These are phyloP conservation scores for Dactylellina leptospora DNA, from an alignment of 2,329 filamentous ascomycete species.

Conservation along the genomic window DNA sequence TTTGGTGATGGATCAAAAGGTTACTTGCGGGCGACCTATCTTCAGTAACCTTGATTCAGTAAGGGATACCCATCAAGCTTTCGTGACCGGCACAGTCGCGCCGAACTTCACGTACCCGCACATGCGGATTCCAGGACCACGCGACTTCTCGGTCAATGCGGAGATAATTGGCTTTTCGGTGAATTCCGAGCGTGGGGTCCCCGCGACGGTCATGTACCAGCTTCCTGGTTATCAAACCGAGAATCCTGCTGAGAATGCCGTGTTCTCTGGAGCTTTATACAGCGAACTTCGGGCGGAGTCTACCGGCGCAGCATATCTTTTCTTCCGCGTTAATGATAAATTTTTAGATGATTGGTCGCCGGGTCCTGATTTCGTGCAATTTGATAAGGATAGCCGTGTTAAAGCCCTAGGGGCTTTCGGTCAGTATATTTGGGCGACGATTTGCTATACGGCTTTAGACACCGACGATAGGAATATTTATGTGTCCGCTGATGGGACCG, in stretches of 20 bases:
- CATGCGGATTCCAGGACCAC: conserved; percentile 5
- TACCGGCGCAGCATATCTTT: conserved; percentile 1
- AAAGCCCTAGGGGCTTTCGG: too few species aligned
- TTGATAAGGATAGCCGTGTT: too few species aligned
- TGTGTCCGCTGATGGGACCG: neutral
- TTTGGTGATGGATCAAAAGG: conserved; percentile 10
- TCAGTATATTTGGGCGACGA: conserved; percentile 6
- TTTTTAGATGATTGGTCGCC: too few species aligned
- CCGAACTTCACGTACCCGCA: neutral
- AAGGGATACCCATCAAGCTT: neutral
- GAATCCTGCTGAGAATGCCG: neutral
- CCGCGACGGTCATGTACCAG: too few species aligned
- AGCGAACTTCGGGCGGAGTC: conserved; percentile 1
- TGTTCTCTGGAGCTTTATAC: neutral
- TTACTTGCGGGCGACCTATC: neutral
- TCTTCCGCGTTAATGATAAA: neutral
- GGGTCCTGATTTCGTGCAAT: too few species aligned
- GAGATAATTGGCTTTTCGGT: too few species aligned
- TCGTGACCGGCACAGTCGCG: neutral
- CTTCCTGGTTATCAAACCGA: neutral
- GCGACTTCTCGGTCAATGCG: too few species aligned
- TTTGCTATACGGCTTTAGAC: conserved; percentile 12
- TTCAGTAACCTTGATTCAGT: neutral
- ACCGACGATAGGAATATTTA: neutral
- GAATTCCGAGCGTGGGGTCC: too few species aligned